Conservation (phyloP, 768 basidiomycete genomes). For the Pulveroboletus sp. region DNA sequence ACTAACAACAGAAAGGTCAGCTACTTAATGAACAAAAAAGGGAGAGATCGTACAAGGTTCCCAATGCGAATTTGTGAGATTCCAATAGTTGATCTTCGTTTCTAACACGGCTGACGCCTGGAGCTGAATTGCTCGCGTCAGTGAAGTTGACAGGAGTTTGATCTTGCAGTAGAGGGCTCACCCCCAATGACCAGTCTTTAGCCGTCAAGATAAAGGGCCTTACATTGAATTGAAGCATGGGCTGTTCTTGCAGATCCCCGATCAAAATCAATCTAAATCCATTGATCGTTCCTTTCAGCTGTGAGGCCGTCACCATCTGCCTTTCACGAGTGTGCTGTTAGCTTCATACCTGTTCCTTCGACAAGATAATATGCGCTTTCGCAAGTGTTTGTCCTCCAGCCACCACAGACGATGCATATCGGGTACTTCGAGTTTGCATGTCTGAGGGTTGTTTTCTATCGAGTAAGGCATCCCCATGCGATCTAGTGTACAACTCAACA, state of each 20-base stretch:
- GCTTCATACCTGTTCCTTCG: conserved; percentile 71
- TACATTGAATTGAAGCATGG: conserved; percentile 83
- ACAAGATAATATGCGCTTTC: conserved; percentile 50
- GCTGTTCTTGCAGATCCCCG: conserved; percentile 92
- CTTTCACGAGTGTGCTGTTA: not conserved
- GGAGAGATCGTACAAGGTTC: conserved; percentile 65
- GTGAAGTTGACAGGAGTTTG: not conserved
- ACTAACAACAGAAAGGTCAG: conserved; percentile 41
- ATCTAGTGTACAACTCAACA: conserved; percentile 61
- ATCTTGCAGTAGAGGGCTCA: conserved; percentile 30
- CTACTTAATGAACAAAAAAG: not conserved
- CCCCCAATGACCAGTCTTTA: conserved; percentile 93
- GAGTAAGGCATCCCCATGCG: conserved; percentile 26
- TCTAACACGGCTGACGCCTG: conserved; percentile 79
- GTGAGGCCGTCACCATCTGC: conserved; percentile 1
- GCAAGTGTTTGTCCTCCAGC: conserved; percentile 19
- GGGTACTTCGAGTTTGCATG: conserved; percentile 1
- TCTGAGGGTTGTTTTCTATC: conserved; percentile 8
- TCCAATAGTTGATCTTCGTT: conserved; percentile 91
- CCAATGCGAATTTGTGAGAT: conserved; percentile 96
- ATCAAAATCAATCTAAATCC: conserved; percentile 92
- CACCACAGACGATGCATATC: conserved; percentile 2
- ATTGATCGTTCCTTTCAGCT: conserved; percentile 85
- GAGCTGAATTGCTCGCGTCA: conserved; percentile 45
- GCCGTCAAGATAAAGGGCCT: conserved; percentile 79